These are phyloP conservation scores for Calocybe cyanea DNA, from an alignment of 768 basidiomycete species.

Conservation along the genomic window DNA sequence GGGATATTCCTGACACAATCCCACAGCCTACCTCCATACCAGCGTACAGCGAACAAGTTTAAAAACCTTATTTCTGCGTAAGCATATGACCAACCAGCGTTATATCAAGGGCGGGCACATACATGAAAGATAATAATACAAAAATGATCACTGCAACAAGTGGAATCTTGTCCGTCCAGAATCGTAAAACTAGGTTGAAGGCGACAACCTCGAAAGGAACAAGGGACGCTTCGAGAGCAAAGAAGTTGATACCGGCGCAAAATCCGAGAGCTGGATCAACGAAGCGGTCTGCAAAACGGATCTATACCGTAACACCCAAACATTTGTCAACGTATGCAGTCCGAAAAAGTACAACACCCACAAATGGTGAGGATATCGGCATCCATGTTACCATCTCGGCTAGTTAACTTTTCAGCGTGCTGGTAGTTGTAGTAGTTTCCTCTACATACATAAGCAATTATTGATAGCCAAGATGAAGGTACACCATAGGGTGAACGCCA, in stretches of 20 bases:
- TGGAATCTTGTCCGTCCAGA: conserved; percentile 52
- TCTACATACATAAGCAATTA: conserved; percentile 39
- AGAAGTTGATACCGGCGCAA: conserved; percentile 55
- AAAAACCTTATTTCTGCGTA: conserved; percentile 27
- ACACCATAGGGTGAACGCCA: conserved; percentile 49
- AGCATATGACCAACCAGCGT: neutral
- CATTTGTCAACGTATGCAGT: neutral
- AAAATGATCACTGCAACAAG: conserved; percentile 40
- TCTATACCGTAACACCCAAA: conserved; percentile 20
- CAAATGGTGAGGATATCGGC: conserved; percentile 75
- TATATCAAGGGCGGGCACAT: conserved; percentile 10
- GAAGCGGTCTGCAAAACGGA: conserved; percentile 57
- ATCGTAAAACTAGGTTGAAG: conserved; percentile 48
- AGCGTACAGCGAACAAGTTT: conserved; percentile 45
- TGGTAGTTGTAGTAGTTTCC: conserved; percentile 11
- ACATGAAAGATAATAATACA: conserved; percentile 41
- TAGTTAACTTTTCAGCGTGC: conserved; percentile 24
- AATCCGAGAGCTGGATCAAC: conserved; percentile 58
- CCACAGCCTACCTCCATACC: conserved; percentile 40
- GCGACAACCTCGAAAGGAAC: conserved; percentile 52
- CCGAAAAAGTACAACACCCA: conserved; percentile 27
- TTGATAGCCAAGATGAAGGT: conserved; percentile 46
- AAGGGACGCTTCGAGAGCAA: conserved; percentile 42
- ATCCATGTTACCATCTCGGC: conserved; percentile 86
- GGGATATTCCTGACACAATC: neutral